phyloP scores from a whole-genome alignment of 2,329 filamentous ascomycete genomes.

The Dactylellina leptospora region DNA sequence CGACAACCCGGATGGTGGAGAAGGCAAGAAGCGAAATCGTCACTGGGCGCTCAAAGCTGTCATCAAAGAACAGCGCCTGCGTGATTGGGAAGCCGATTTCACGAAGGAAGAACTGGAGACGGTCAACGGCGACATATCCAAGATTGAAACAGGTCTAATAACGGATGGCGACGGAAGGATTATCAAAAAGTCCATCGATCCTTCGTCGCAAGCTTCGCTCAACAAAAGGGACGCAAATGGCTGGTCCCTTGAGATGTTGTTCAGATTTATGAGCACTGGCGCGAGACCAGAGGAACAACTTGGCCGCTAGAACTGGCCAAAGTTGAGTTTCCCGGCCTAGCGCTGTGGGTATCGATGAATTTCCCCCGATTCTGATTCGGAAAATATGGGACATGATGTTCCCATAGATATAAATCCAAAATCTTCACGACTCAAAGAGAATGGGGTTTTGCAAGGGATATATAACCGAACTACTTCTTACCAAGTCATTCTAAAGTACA shows the following conservation, averaged over 20 bases:
- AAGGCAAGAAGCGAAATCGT: conserved; percentile 24
- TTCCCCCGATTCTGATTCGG: too few species aligned
- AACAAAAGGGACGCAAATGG: conserved; percentile 36
- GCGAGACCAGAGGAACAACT: conserved; percentile 24
- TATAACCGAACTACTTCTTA: too few species aligned
- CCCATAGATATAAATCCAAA: too few species aligned
- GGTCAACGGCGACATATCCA: conserved; percentile 29
- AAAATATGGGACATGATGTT: too few species aligned
- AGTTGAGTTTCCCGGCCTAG: too few species aligned
- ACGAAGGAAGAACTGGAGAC: conserved; percentile 41
- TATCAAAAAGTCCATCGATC: conserved; percentile 30
- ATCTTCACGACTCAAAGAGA: too few species aligned
- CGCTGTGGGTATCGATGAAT: too few species aligned
- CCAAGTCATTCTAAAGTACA: too few species aligned
- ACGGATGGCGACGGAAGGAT: conserved; percentile 32
- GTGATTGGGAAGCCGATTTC: conserved; percentile 51
- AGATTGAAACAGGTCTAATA: conserved; percentile 38
- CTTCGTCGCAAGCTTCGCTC: conserved; percentile 12
- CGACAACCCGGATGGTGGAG: conserved; percentile 18
- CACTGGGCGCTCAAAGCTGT: conserved; percentile 49
- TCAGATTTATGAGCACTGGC: conserved; percentile 49
- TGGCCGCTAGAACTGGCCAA: conserved; percentile 8
- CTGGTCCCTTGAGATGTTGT: conserved; percentile 46
- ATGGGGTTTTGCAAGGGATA: too few species aligned
- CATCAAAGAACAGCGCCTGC: conserved; percentile 32